These are phyloP conservation scores for Periconia sp. DNA, from an alignment of 2,329 filamentous ascomycete species.

Conservation along the genomic window DNA sequence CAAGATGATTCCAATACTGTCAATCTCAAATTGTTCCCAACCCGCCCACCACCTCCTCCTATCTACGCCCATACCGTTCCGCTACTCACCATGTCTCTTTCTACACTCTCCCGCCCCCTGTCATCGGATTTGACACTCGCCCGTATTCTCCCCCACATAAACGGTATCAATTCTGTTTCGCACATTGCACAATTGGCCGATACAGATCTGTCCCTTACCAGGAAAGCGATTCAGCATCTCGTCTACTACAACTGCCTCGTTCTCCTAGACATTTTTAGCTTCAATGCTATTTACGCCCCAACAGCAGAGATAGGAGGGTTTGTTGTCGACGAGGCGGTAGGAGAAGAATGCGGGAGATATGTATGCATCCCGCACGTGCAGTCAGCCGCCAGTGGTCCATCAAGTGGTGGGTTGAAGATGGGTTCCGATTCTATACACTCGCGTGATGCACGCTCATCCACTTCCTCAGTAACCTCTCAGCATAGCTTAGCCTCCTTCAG, in stretches of 20 bases:
- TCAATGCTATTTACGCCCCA: conserved; percentile 85
- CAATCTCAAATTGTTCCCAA: conserved; percentile 93
- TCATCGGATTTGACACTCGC: conserved; percentile 74
- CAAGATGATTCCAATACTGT: conserved; percentile 89
- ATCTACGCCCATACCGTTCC: conserved; percentile 91
- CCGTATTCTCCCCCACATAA: conserved; percentile 80
- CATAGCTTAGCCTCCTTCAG: conserved; percentile 18
- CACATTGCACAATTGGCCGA: conserved; percentile 84
- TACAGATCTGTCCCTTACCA: conserved; percentile 82
- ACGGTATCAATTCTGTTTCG: conserved; percentile 86
- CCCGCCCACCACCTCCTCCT: conserved; percentile 72
- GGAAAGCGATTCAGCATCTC: conserved; percentile 83
- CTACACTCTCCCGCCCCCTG: conserved; percentile 47
- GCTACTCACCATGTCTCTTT: conserved; percentile 61
- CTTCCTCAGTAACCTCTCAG: conserved; percentile 25
- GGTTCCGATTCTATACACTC: conserved; percentile 18
- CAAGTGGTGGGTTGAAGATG: conserved; percentile 5
- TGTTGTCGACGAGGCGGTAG: conserved; percentile 71
- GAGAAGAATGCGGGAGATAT: conserved; percentile 86
- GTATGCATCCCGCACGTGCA: conserved; percentile 54
- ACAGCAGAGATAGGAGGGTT: conserved; percentile 79
- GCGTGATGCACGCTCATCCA: conserved; percentile 20
- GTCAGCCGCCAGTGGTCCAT: conserved; percentile 8
- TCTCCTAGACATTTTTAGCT: conserved; percentile 93
- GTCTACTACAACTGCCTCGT: conserved; percentile 91